Conservation (phyloP, 495 filamentous ascomycete species). For the Daldinia loculata region DNA sequence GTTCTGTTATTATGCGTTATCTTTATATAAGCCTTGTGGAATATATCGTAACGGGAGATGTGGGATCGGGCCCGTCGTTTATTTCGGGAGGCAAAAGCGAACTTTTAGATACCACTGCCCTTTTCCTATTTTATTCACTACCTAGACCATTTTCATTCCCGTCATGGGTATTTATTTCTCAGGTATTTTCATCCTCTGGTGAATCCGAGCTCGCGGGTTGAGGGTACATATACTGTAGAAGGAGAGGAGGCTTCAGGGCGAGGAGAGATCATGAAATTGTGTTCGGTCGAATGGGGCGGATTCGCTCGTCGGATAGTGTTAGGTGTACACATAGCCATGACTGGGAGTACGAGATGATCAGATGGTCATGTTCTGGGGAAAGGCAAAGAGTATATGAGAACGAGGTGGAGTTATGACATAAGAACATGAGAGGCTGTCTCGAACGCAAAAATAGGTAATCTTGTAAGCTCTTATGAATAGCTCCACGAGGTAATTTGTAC, state of each 20-base stretch:
- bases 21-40: background rate
- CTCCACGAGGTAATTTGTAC: background rate
- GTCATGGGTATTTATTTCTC: constrained; percentile 14
- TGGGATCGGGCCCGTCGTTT: background rate
- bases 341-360: background rate
- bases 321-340: background rate
- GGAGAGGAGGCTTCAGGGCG: background rate
- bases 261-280: background rate
- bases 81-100: constrained; percentile 1
- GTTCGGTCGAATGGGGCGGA: background rate
- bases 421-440: background rate
- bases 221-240: constrained; percentile 4
- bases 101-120: constrained; percentile 10
- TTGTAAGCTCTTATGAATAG: background rate
- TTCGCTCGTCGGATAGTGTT: background rate
- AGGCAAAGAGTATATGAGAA: background rate
- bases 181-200: background rate
- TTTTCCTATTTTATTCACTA: constrained; percentile 7
- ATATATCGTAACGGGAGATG: background rate
- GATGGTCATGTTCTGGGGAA: constrained; percentile 1
- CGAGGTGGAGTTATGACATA: background rate
- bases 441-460: constrained; percentile 6
- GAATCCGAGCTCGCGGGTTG: constrained; percentile 3
- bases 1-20: background rate
- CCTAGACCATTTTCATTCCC: constrained; percentile 26